Conservation (phyloP, 352 stramenopile genomes). For the Pythium aquatile region DNA sequence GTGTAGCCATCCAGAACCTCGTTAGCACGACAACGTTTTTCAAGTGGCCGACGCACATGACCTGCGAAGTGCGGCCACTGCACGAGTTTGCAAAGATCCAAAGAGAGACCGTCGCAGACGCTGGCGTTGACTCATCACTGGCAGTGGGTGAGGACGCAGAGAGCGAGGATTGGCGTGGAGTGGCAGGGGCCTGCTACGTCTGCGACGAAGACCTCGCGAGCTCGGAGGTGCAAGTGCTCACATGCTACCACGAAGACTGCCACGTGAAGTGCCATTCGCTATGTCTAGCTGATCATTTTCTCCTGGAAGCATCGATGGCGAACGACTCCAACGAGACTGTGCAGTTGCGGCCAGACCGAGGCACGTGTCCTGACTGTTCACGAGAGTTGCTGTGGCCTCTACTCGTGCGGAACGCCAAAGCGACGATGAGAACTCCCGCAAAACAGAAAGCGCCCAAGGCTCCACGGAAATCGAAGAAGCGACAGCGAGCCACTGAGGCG, state of each 20-base stretch:
- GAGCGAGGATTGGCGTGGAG: not conserved
- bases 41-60: slow-evolving; percentile 32
- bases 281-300: slow-evolving; percentile 60
- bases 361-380: slow-evolving; percentile 47
- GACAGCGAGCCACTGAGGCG: not conserved
- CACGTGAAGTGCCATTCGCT: slow-evolving; percentile 41
- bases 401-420: slow-evolving; percentile 21
- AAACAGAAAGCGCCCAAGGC: not conserved
- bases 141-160: not conserved
- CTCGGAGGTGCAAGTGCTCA: slow-evolving; percentile 17
- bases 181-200: slow-evolving; percentile 36
- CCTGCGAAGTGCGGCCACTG: slow-evolving; percentile 38
- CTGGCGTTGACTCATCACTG: not conserved
- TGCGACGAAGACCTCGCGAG: slow-evolving; percentile 35
- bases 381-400: slow-evolving; percentile 41
- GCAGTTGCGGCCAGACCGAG: slow-evolving; percentile 25
- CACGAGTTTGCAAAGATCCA: slow-evolving; percentile 23
- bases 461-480: not conserved
- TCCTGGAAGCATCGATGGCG: slow-evolving; percentile 26
- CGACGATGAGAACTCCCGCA: not conserved
- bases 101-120: not conserved
- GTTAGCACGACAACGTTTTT: slow-evolving; percentile 40
- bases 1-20: slow-evolving; percentile 30
- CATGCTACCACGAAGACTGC: slow-evolving; percentile 48
- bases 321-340: slow-evolving; percentile 2